A percentile compares a stretch with the other conserved stretches of the same genome.
Evolutionary conservation across 2,329 filamentous ascomycete genomes (phyloP).

Genomic region (Beauveria sp.): DNA sequence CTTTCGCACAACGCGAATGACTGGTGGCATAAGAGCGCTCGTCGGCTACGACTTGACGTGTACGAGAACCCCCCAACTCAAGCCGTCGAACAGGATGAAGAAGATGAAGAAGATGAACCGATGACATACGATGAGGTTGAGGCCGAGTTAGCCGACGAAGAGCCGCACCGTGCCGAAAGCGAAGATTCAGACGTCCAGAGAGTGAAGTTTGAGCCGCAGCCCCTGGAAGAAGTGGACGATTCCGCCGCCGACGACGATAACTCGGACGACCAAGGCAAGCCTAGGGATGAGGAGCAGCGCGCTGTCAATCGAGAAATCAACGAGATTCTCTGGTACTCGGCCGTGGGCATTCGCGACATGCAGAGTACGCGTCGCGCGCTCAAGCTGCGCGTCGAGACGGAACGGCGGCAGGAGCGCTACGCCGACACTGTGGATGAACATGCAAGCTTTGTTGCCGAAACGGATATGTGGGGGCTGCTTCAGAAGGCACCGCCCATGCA

Average conservation of each 20-base stretch:
- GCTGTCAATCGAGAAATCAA: constrained; percentile 30
- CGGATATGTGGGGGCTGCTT: constrained; percentile 37
- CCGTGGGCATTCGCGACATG: constrained; percentile 31
- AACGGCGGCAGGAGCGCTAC: constrained; percentile 34
- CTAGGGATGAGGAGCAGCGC: constrained; percentile 20
- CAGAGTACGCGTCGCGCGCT: constrained; percentile 28
- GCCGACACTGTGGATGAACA: constrained; percentile 35
- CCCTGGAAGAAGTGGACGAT: not conserved
- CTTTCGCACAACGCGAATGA: constrained; percentile 28
- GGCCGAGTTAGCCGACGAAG: constrained; percentile 22
- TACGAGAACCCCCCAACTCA: constrained; percentile 26
- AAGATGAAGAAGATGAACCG: constrained; percentile 18
- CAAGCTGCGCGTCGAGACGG: constrained; percentile 29
- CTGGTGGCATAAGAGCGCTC: constrained; percentile 42
- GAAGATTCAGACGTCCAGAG: not conserved
- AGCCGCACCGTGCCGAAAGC: not conserved
- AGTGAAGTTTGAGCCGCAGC: not conserved
- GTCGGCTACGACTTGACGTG: constrained; percentile 42
- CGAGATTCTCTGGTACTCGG: constrained; percentile 35
- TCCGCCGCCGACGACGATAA: constrained; percentile 13
- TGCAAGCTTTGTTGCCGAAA: constrained; percentile 34
- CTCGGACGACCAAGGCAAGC: not conserved
- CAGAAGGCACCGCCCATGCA: constrained; percentile 29
- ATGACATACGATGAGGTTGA: constrained; percentile 40
- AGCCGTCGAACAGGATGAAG: constrained; percentile 19